Percentiles rank a stretch among this genome's conserved stretches.
phyloP scores from a whole-genome alignment of 805 yeast genomes.

The Candida khao-thaluensis region DNA sequence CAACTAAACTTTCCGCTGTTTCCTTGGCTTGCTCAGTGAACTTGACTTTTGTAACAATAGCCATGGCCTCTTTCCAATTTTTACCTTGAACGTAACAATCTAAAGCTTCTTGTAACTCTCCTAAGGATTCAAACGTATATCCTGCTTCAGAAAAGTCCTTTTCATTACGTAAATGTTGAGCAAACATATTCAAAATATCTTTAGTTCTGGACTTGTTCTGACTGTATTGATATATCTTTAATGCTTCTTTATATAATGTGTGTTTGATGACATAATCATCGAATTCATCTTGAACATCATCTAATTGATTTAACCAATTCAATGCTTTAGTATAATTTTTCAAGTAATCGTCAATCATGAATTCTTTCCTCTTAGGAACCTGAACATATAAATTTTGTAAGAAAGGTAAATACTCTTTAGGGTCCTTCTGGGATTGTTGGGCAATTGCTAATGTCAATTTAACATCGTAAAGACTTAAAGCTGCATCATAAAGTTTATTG shows the following conservation, averaged over 20 bases:
- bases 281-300: conserved; percentile 50
- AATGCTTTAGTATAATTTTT: conserved; percentile 69
- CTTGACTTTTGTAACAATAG: conserved; percentile 49
- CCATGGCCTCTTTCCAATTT: conserved; percentile 82
- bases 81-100: conserved; percentile 68
- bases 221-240: conserved; percentile 60
- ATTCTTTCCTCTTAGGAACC: conserved; percentile 62
- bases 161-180: conserved; percentile 54
- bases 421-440: conserved; percentile 96
- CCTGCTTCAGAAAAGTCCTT: conserved; percentile 75
- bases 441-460: conserved; percentile 80
- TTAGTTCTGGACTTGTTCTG: conserved; percentile 43
- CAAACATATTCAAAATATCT: conserved; percentile 58
- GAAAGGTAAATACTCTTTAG: conserved; percentile 93
- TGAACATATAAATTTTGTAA: conserved; percentile 74
- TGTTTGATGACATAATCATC: conserved; percentile 69
- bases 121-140: conserved; percentile 68
- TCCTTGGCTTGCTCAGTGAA: conserved; percentile 38
- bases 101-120: conserved; percentile 56
- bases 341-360: conserved; percentile 76
- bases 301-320: conserved; percentile 55
- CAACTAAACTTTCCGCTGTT: conserved; percentile 60
- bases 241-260: conserved; percentile 65
- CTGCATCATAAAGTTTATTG: conserved; percentile 71
- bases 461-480: conserved; percentile 81